Evolutionary conservation across 2,329 filamentous ascomycete genomes (phyloP).

Genomic region (Sclerotinia glacialis): DNA sequence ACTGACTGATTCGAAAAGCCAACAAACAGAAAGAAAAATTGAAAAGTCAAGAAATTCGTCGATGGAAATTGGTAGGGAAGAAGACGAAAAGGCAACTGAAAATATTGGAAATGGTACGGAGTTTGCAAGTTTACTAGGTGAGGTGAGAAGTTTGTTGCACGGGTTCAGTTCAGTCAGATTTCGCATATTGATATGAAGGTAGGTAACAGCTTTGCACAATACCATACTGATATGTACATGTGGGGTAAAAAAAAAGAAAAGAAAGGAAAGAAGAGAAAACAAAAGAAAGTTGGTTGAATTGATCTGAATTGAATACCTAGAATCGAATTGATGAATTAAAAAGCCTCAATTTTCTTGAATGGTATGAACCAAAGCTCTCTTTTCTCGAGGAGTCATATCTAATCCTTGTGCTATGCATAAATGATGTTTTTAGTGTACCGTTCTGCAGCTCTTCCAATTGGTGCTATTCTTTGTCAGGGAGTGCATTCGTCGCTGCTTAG

Average conservation of each 20-base stretch:
- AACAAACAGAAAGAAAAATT: neutral
- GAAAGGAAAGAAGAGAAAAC: neutral
- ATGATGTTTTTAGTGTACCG: neutral
- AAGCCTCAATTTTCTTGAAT: neutral
- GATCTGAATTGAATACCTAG: too few relatives aligned
- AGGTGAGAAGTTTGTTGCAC: neutral
- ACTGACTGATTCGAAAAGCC: neutral
- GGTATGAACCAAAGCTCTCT: neutral
- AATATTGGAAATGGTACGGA: neutral
- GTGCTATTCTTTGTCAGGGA: neutral
- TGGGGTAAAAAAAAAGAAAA: neutral
- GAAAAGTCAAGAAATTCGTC: neutral
- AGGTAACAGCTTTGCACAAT: neutral
- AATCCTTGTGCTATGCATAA: neutral
- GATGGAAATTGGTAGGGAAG: neutral
- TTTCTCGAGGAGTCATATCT: neutral
- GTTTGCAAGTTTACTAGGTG: constrained; percentile 1
- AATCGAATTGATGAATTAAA: neutral
- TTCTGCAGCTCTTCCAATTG: constrained; percentile 1
- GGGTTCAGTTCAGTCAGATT: too few relatives aligned
- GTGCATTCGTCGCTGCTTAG: constrained; percentile 6
- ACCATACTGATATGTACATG: neutral
- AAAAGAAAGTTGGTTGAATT: too few relatives aligned
- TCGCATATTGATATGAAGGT: too few relatives aligned
- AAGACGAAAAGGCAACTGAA: neutral